phyloP scores from a whole-genome alignment of 1,139 yeast species.

The Hansenula sp. region DNA sequence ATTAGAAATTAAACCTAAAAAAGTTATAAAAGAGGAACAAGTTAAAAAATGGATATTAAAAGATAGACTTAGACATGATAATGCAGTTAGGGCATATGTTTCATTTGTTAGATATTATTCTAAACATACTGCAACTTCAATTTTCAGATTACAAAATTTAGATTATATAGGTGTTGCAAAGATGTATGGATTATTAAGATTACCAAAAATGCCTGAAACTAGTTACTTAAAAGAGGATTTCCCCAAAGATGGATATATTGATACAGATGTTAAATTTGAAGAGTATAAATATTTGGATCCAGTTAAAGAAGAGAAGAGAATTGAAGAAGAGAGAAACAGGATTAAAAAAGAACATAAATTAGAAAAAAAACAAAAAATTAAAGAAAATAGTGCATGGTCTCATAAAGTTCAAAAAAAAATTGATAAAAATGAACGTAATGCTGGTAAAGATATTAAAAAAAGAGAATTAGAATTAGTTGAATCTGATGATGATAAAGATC shows the following conservation, averaged over 20 bases:
- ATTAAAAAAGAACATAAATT: slow-evolving; percentile 33
- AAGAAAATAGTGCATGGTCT: slow-evolving; percentile 80
- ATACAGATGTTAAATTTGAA: slow-evolving; percentile 53
- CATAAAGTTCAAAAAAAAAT: slow-evolving; percentile 62
- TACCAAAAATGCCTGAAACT: slow-evolving; percentile 94
- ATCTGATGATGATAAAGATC: slow-evolving; percentile 60
- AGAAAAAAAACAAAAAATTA: slow-evolving; percentile 43
- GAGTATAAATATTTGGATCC: slow-evolving; percentile 58
- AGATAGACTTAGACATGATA: slow-evolving; percentile 79
- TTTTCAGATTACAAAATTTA: slow-evolving; percentile 68
- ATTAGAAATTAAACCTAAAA: slow-evolving; percentile 20
- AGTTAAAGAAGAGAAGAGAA: slow-evolving; percentile 58
- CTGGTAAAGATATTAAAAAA: slow-evolving; percentile 57
- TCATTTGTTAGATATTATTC: slow-evolving; percentile 81
- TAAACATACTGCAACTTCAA: slow-evolving; percentile 87
- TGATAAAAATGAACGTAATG: slow-evolving; percentile 56
- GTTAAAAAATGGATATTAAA: slow-evolving; percentile 57
- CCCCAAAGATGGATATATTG: slow-evolving; percentile 66
- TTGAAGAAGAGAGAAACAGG: slow-evolving; percentile 50
- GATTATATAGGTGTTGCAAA: slow-evolving; percentile 72
- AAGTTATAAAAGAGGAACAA: slow-evolving; percentile 14
- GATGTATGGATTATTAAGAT: slow-evolving; percentile 73
- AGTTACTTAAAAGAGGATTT: slow-evolving; percentile 44
- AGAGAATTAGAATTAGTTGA: slow-evolving; percentile 30
- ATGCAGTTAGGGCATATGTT: slow-evolving; percentile 75